Evolutionary conservation across 371 early-diverging fungal genomes (phyloP).

Genomic region (Choanephora cucurbitarum): DNA sequence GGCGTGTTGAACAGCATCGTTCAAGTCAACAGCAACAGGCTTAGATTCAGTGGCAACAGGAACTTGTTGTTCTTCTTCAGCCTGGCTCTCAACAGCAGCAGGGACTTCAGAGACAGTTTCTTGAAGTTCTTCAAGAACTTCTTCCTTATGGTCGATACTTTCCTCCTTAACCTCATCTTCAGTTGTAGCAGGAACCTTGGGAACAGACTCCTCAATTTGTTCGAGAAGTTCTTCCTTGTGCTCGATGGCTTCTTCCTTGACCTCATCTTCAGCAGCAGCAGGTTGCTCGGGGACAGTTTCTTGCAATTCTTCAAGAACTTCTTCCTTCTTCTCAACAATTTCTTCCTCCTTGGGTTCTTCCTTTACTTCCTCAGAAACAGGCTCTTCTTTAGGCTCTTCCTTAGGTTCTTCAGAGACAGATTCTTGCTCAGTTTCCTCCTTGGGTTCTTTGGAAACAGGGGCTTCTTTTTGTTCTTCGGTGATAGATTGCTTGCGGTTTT

Average conservation of each 20-base stretch:
- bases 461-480: slow-evolving; percentile 1
- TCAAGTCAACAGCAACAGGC: slow-evolving; percentile 7
- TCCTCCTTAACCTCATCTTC: slow-evolving; percentile 27
- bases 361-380: neutral
- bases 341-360: neutral
- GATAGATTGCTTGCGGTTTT: slow-evolving; percentile 11
- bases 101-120: slow-evolving; percentile 13
- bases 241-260: slow-evolving; percentile 5
- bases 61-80: no score
- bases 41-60: slow-evolving; percentile 9
- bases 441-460: slow-evolving; percentile 3
- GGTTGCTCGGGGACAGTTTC: slow-evolving; percentile 16
- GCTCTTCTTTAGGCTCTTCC: neutral
- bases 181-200: slow-evolving; percentile 12
- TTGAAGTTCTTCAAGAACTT: slow-evolving; percentile 10
- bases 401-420: neutral
- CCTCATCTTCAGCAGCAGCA: slow-evolving; percentile 7
- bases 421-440: slow-evolving; percentile 4
- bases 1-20: slow-evolving; percentile 18
- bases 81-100: neutral
- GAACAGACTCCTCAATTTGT: slow-evolving; percentile 14
- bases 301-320: slow-evolving; percentile 17
- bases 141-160: slow-evolving; percentile 26
- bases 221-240: slow-evolving; percentile 19
- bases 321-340: slow-evolving; percentile 9